Evolutionary conservation across 768 basidiomycete species (phyloP), one percentile per base, ranked within the genome.

Genomic region (Collybiopsis confluens): DNA sequence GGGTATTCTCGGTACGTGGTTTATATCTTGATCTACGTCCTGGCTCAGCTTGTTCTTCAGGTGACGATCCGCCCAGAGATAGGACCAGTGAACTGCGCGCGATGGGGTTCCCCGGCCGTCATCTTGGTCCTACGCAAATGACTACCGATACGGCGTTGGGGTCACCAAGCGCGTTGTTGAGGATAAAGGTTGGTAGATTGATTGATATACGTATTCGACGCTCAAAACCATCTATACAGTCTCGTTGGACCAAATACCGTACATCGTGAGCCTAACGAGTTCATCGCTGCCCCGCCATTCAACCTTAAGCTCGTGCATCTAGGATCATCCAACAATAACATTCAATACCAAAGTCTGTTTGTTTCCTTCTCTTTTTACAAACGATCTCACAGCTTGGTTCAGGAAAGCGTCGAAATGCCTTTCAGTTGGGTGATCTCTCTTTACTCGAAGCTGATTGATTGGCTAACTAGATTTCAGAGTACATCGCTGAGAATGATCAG

Each of bases 101-200:
- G 15, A 71, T 93, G 35, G 94, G 94, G 1, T 99, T 96, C 66
- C 90, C 92, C 1, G 80, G 80, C 5, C 80, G 97, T 28, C 90
- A 90, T 67, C 75, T 99, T 7, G 94, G 93, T 0, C 73, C 84
- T 2, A 75, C 92, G 1, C 97, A 99, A 69, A 99, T 99, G 97
- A 98, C 97, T 28, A 99, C 97, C 0, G 96, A 99, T 69, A 98
- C 96, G 1, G 96, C 96, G 1, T 74, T 98, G 0, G 92, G 88
- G 96, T 97, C 3, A 92, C 92, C 1, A 94, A 92, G 64, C 68
- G 81, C 3, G 86, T 95, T 15, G 85, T 93, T 0, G 68, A 85
- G 44, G 90, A 94, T 65, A 77, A 82, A 63, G 70, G 84, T 85
- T 56, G 49, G 76, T 63, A 2, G 9, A 52, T 43, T 16, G 35